Conservation (phyloP, 441 rosid genomes). For the Mallotus japonicus region DNA sequence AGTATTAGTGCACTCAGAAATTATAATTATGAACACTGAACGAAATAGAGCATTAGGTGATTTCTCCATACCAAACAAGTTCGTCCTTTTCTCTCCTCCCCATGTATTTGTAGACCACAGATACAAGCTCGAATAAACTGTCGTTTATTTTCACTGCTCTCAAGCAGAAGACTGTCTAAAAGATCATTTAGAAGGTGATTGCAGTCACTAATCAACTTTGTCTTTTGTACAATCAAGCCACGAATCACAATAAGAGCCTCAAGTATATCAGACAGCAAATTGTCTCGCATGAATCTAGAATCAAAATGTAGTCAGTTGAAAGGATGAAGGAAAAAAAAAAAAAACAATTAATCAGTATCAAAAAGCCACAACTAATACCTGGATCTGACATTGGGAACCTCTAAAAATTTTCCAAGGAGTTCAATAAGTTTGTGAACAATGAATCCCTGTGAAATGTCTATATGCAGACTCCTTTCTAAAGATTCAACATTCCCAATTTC, state of each 20-base stretch:
- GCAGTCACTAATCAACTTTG: slow-evolving; percentile 97
- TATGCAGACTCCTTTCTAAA: slow-evolving; percentile 94
- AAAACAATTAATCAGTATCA: slow-evolving; percentile 19
- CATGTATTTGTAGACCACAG: slow-evolving; percentile 90
- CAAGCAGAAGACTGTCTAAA: slow-evolving; percentile 95
- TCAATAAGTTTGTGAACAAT: slow-evolving; percentile 99
- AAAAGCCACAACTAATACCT: slow-evolving; percentile 48
- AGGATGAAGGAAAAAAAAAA: slow-evolving; percentile 7
- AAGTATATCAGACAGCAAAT: slow-evolving; percentile 89
- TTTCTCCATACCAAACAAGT: slow-evolving; percentile 74
- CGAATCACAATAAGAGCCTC: slow-evolving; percentile 98
- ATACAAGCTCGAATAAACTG: slow-evolving; percentile 98
- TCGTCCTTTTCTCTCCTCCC: slow-evolving; percentile 87
- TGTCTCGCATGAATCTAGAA: slow-evolving; percentile 90
- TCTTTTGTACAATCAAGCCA: slow-evolving; percentile 98
- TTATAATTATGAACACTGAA: neutral
- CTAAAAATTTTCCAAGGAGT: slow-evolving; percentile 95
- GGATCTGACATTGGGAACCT: slow-evolving; percentile 89
- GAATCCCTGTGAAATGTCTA: slow-evolving; percentile 99
- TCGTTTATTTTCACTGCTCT: slow-evolving; percentile 95
- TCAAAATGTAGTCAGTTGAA: slow-evolving; percentile 30
- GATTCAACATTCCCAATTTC: slow-evolving; percentile 95
- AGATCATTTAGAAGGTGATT: slow-evolving; percentile 93
- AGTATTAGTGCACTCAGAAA: neutral
- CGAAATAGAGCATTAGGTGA: slow-evolving; percentile 1